Base-by-base conservation (phyloP, 2,329 filamentous ascomycete species). In the Aspergillus pseudoviridinutans region DNA sequence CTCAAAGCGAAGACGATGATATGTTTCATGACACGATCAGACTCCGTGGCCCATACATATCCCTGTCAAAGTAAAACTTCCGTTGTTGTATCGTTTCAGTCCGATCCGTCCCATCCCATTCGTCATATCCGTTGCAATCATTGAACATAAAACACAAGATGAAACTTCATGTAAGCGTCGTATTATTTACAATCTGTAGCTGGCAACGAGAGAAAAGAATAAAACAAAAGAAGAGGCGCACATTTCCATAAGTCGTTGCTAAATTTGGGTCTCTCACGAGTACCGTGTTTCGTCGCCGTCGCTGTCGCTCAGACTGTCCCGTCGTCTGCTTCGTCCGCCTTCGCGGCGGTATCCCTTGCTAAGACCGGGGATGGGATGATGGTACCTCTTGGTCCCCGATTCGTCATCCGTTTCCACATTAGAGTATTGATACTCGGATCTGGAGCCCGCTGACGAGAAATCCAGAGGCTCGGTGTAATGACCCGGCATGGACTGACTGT, bases 301-400 rank as follows among this genome's bases (percentile, higher is more conserved):
- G 61, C 80, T 82, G 60, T 84, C 82, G 66, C 80, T 83, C 70
- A 84, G 67, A 65, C 79, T 82, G 61, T 83, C 81, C 59, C 80
- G 75, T 49, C 80, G 69, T 20, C 74, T 71, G 41, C 78, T 73
- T n/a, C 68, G 66, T 20, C 68, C 66, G 12, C 66, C 67, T 38
- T 74, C 71, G 28, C 74, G 73, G 10, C 74, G 69, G 55, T 77
- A 77, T 9, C 74, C 75, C 61, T 75, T 74, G 58, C 76, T 81
- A 64, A 85, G 62, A 0, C 80, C 82, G 0, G 83, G 82, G 51
- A 86, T 82, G 8, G 82, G 78, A 70, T 83, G 82, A 27, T 80
- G 79, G 64, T 86, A 86, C 50, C 75, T 77, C 69, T 82, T 83
- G 12, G 80, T 83, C 9, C 82, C 80, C 0, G 74, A 74, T 4